Evolutionary conservation across 208 protist species (phyloP), one percentile per base, ranked within the genome.

Genomic region (Zelonia costaricensis): DNA sequence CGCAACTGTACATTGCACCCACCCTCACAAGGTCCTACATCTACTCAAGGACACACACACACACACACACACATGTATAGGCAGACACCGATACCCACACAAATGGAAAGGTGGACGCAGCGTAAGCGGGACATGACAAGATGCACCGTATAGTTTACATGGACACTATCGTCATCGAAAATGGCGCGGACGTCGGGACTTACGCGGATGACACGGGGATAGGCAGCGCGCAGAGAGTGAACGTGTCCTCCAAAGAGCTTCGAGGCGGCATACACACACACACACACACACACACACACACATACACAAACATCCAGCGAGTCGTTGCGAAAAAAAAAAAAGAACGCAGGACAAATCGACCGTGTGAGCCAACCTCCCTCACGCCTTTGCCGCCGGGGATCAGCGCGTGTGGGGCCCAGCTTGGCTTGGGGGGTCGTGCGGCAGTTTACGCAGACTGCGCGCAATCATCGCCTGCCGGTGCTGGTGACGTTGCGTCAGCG

Each of bases 381-480:
- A n/a, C n/a, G n/a, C n/a, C n/a, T n/a, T n/a, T n/a, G n/a, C n/a
- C n/a, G n/a, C n/a, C 49, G 28, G 15, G 18, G 1, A 43, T 43
- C 57, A 60, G 15, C 18, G 22, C 13, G 64, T 57, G 27, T 23
- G 45, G 28, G 18, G 13, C 27, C 16, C 16, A 8, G 48, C 47
- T 23, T 6, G 6, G 8, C 23, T 13, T 4, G 45, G 16, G 9
- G 46, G 12, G 36, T 76, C 55, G 12, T 40, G 40, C 9, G 77
- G 72, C 9, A 76, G 35, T 43, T 68, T 64, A 10, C 76, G 76
- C 18, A 85, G 55, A 38, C 79, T 85, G 56, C 76, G 71, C 9
- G 59, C 52, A 15, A 85, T 78, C 79, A 85, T 85, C 52, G 31
- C 52, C 25, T 72, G 61, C 30, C 70, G 69, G 49, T 81, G 76